Evolutionary conservation across 2,329 filamentous ascomycete genomes (phyloP).

Genomic region (Aspergillus tamarii): DNA sequence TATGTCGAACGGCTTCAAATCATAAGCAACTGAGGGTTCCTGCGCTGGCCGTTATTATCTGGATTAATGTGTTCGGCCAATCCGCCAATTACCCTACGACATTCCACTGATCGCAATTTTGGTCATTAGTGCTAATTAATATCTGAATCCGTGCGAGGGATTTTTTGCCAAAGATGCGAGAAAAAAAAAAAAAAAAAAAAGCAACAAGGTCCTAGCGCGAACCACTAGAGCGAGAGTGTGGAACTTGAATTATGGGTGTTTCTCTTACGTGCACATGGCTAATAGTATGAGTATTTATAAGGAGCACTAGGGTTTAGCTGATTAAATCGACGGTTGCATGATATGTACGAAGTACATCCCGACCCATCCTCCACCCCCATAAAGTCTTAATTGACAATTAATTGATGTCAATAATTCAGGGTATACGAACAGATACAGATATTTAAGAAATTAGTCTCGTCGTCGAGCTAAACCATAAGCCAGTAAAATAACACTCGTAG

Average conservation of each 20-base stretch:
- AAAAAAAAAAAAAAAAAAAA: not conserved
- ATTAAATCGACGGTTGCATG: not conserved
- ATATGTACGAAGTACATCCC: not conserved
- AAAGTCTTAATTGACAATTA: not conserved
- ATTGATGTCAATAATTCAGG: not conserved
- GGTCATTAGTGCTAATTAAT: not conserved
- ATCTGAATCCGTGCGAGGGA: not conserved
- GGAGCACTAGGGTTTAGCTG: not conserved
- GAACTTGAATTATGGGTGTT: not conserved
- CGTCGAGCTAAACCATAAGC: not conserved
- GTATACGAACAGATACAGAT: not conserved
- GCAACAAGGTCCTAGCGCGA: constrained; percentile 2
- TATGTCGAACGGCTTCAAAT: not conserved
- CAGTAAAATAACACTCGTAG: not conserved
- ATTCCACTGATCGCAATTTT: not conserved
- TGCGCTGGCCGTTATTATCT: not conserved
- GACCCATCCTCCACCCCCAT: not conserved
- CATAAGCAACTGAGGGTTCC: not conserved
- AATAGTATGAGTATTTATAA: not conserved
- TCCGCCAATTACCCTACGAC: not conserved
- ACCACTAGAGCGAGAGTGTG: not conserved
- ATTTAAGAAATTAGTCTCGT: not conserved
- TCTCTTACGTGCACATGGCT: constrained; percentile 1
- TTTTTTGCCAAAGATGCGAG: not conserved
- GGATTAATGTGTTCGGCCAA: not conserved